Evolutionary conservation across 1,284 basidiomycete species (phyloP).

Genomic region (Ustilago loliicola): DNA sequence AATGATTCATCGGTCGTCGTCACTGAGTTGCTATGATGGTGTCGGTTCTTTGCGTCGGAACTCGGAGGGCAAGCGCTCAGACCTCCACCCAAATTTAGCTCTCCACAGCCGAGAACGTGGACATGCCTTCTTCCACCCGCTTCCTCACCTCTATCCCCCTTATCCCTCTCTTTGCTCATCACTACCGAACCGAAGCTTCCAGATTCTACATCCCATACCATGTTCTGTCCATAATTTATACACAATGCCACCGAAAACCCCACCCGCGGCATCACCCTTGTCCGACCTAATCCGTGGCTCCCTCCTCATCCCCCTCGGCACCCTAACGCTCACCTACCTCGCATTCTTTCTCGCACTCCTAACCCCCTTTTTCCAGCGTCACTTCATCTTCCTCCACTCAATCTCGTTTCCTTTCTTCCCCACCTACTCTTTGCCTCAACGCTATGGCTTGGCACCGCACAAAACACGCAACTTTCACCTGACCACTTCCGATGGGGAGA

Average conservation of each 20-base stretch:
- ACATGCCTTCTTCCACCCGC: neutral
- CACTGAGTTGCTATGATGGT: constrained; percentile 1
- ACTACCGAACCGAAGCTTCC: neutral
- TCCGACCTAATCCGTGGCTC: constrained; percentile 15
- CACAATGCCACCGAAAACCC: neutral
- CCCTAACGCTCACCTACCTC: constrained; percentile 29
- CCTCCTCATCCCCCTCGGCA: constrained; percentile 26
- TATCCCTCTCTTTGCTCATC: neutral
- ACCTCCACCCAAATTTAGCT: constrained; percentile 23
- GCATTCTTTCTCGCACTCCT: constrained; percentile 47
- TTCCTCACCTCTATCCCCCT: neutral
- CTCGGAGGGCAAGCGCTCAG: constrained; percentile 7
- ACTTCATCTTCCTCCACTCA: constrained; percentile 56
- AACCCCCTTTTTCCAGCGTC: constrained; percentile 34
- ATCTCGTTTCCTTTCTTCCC: constrained; percentile 53
- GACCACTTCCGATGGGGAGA: constrained; percentile 81
- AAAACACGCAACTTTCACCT: constrained; percentile 83
- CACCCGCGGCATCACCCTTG: neutral
- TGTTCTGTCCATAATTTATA: neutral
- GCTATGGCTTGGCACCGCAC: constrained; percentile 74
- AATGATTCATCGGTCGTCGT: too few relatives aligned
- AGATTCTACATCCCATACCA: too few relatives aligned
- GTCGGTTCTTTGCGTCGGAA: neutral
- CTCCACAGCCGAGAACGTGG: constrained; percentile 22
- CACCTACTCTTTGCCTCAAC: constrained; percentile 23